These are phyloP conservation scores for Nidula microcarpa DNA, from an alignment of 768 basidiomycete species.

Conservation along the genomic window DNA sequence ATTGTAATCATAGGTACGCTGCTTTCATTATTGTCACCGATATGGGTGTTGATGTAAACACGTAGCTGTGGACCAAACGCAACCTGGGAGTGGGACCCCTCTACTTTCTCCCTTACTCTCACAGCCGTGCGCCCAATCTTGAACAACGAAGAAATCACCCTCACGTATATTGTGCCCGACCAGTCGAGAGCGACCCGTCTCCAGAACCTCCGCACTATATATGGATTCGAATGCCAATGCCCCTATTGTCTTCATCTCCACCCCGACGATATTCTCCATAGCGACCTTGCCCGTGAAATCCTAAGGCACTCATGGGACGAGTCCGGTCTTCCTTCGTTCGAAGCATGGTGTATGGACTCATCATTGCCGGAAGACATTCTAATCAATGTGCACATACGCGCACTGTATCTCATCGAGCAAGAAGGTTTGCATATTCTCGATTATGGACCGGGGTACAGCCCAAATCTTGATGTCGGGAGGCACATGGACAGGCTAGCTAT, in stretches of 20 bases:
- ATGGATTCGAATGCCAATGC: constrained; percentile 31
- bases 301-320: constrained; percentile 20
- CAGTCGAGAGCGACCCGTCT: constrained; percentile 16
- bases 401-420: constrained; percentile 22
- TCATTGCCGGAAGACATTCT: constrained; percentile 19
- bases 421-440: constrained; percentile 29
- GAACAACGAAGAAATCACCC: constrained; percentile 32
- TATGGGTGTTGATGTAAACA: background rate
- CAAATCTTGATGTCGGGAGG: constrained; percentile 9
- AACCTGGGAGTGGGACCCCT: constrained; percentile 29
- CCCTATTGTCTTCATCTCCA: constrained; percentile 15
- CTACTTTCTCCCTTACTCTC: constrained; percentile 25
- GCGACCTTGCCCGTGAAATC: constrained; percentile 23
- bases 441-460: background rate
- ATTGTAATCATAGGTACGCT: constrained; percentile 39
- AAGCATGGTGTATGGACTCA: constrained; percentile 27
- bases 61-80: constrained; percentile 38
- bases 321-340: constrained; percentile 20
- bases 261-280: constrained; percentile 7
- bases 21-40: background rate
- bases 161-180: constrained; percentile 25
- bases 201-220: constrained; percentile 14
- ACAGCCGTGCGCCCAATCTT: constrained; percentile 28
- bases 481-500: constrained; percentile 36
- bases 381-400: constrained; percentile 25